phyloP scores from a whole-genome alignment of 164 flowering plant genomes.

The Liriodendron chinense region DNA sequence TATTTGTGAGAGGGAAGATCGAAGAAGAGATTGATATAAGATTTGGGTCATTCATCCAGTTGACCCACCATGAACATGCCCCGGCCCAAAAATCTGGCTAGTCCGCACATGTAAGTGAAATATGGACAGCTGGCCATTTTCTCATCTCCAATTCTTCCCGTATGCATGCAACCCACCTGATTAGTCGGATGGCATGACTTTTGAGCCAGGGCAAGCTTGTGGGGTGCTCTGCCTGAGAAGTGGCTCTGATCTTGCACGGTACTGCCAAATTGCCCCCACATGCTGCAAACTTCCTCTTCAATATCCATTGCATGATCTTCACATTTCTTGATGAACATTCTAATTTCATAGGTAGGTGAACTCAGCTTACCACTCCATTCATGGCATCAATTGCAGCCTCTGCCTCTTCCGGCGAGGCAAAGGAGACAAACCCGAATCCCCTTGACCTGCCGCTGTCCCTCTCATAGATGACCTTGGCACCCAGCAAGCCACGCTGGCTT shows the following conservation, averaged over 20 bases:
- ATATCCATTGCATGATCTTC: background rate
- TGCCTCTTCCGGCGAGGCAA: slow-evolving; percentile 54
- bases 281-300: background rate
- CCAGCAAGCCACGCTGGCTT: slow-evolving; percentile 56
- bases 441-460: slow-evolving; percentile 66
- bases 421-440: slow-evolving; percentile 84
- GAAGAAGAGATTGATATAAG: background rate
- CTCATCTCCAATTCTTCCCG: background rate
- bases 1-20: background rate
- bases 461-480: slow-evolving; percentile 77
- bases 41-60: background rate
- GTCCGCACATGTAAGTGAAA: background rate
- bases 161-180: background rate
- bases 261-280: background rate
- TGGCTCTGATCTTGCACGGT: no score
- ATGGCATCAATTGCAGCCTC: slow-evolving; percentile 54
- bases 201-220: no score
- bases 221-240: no score
- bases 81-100: background rate
- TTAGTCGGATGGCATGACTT: background rate
- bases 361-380: slow-evolving; percentile 72
- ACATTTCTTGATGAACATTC: background rate
- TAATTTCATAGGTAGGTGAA: background rate
- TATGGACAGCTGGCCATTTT: background rate
- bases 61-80: background rate